A percentile compares a stretch with the other conserved stretches of the same genome.
Evolutionary conservation across 495 filamentous ascomycete genomes (phyloP).

Genomic region (Neurospora sp.): DNA sequence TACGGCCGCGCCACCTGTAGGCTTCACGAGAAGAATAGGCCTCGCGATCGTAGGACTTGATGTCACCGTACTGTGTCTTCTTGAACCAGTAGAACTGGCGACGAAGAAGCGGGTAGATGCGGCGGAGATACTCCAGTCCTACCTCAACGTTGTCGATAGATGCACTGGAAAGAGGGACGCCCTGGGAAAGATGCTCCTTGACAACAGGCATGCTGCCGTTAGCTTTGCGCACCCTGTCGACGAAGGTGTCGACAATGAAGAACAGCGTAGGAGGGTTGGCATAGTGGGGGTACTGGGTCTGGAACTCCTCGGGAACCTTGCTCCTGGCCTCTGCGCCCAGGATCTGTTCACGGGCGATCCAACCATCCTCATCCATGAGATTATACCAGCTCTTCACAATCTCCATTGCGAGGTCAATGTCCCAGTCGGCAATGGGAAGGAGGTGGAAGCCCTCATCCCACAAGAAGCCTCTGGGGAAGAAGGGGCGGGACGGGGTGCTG

Average conservation of each 20-base stretch:
- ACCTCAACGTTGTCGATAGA: conserved; percentile 57
- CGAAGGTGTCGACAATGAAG: conserved; percentile 71
- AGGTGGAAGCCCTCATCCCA: conserved; percentile 99
- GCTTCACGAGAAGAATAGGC: conserved; percentile 80
- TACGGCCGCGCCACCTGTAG: conserved; percentile 94
- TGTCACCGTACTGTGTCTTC: conserved; percentile 79
- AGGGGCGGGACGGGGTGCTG: conserved; percentile 84
- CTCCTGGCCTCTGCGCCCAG: conserved; percentile 87
- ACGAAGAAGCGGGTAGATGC: conserved; percentile 84
- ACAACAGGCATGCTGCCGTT: conserved; percentile 27
- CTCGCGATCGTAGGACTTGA: conserved; percentile 82
- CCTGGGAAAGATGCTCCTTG: conserved; percentile 25
- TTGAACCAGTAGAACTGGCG: conserved; percentile 93
- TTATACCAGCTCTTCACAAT: conserved; percentile 94
- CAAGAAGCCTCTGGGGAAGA: conserved; percentile 92
- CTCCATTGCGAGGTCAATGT: conserved; percentile 82
- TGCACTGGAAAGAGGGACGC: conserved; percentile 38
- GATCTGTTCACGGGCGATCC: conserved; percentile 97
- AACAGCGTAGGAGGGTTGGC: conserved; percentile 98
- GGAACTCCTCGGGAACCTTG: conserved; percentile 94
- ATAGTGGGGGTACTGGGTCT: conserved; percentile 93
- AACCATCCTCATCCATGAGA: conserved; percentile 92
- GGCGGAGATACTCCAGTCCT: conserved; percentile 63
- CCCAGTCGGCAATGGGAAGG: conserved; percentile 85
- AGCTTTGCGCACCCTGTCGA: conserved; percentile 54